Evolutionary conservation across 2,329 filamentous ascomycete genomes (phyloP), one percentile per base, ranked within the genome.

Genomic region (Nakataea oryzae): DNA sequence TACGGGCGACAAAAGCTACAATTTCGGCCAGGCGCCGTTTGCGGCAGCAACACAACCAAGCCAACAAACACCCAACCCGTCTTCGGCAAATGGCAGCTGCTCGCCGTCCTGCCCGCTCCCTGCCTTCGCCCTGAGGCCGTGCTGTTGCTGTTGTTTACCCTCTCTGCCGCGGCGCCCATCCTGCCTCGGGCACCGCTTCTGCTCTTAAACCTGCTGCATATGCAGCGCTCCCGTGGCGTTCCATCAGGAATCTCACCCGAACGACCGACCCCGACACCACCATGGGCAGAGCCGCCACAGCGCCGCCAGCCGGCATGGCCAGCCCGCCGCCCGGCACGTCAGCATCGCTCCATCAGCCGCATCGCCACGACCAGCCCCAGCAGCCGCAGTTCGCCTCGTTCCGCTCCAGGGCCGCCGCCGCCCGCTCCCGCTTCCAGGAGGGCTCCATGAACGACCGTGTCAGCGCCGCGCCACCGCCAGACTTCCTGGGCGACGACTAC

Each of bases 361-460:
- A 63, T 24, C 54, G 64, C 9, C 65, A 65, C 11, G 67, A 70
- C 60, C 66, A 69, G 58, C 64, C 66, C 57, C 71, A 73, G 59
- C 68, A 69, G 11, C 68, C 70, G n/a, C 66, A 69, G 1, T 47
- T 59, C 21, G 28, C 50, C 17, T 61, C 59, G 30, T 61, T 61
- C 50, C 47, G 47, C n/a, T 30, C 59, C 6, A 29, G 59, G 17
- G 59, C 59, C 29, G 50, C 59, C 9, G 30, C 54, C 13, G 59
- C 59, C 55, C 74, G 73, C 67, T 78, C 84, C 76, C 71, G 85
- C 75, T 79, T 96, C 82, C 69, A 87, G 50, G 92, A 96, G 75
- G 92, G 89, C 54, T 93, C 88, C 69, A 93, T 96, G 90, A 91
- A 87, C 70, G 90, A 96, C 73, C 86, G 89, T 66, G 79, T 84